Evolutionary conservation across 2,329 filamentous ascomycete genomes (phyloP).

Genomic region (Talaromyces sp.): DNA sequence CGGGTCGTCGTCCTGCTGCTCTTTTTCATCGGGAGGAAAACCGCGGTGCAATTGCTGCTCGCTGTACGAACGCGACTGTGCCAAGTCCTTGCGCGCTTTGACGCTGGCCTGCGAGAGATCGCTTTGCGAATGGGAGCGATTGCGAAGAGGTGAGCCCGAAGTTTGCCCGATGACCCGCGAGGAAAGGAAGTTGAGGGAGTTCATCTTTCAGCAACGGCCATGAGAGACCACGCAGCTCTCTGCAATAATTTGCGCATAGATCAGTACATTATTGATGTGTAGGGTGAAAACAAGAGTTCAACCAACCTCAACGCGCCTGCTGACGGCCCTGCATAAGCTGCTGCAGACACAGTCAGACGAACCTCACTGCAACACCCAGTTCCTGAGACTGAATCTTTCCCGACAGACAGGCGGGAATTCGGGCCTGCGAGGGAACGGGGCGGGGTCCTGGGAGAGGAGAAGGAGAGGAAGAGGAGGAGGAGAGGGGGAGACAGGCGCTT

Average conservation of each 20-base stretch:
- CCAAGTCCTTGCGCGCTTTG: conserved; percentile 24
- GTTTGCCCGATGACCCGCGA: conserved; percentile 66
- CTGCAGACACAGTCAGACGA: conserved; percentile 15
- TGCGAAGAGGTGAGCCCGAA: conserved; percentile 44
- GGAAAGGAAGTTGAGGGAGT: conserved; percentile 92
- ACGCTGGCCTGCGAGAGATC: conserved; percentile 29
- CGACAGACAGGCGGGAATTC: neutral
- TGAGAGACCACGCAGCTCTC: conserved; percentile 36
- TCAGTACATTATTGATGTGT: neutral
- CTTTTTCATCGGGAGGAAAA: conserved; percentile 19
- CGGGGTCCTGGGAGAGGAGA: neutral
- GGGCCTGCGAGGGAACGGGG: conserved; percentile 6
- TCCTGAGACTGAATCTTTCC: neutral
- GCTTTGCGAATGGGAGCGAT: conserved; percentile 50
- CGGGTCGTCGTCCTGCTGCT: conserved; percentile 14
- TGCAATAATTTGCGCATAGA: conserved; percentile 12
- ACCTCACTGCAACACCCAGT: neutral
- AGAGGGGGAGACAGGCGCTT: neutral
- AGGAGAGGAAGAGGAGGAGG: neutral
- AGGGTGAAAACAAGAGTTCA: neutral
- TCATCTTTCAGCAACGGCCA: conserved; percentile 66
- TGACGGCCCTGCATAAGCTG: conserved; percentile 12
- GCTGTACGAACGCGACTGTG: conserved; percentile 38
- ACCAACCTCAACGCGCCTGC: conserved; percentile 28
- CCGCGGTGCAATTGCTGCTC: conserved; percentile 29